Evolutionary conservation across 371 early-diverging fungal species (phyloP).

Genomic region (Chytridiales sp.): DNA sequence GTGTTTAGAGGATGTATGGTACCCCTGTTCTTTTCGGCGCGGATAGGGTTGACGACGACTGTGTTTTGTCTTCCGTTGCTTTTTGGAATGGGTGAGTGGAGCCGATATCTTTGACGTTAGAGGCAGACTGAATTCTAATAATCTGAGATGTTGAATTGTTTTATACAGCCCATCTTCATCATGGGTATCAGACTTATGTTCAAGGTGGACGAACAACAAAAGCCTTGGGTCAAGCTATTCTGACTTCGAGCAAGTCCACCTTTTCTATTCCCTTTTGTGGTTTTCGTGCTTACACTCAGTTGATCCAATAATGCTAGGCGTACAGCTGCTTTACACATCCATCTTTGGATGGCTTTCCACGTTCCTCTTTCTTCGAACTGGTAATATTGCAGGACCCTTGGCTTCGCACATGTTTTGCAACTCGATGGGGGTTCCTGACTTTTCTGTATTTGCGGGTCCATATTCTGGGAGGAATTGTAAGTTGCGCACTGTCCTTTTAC

Average conservation of each 20-base stretch:
- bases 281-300: neutral
- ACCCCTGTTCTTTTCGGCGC: constrained; percentile 47
- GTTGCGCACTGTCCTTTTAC: no score
- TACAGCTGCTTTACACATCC: constrained; percentile 65
- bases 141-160: neutral
- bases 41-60: constrained; percentile 34
- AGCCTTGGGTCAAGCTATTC: constrained; percentile 40
- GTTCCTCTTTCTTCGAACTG: constrained; percentile 56
- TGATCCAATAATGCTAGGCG: constrained; percentile 17
- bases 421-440: constrained; percentile 64
- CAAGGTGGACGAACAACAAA: constrained; percentile 33
- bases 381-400: constrained; percentile 44
- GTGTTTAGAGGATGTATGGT: constrained; percentile 68
- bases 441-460: constrained; percentile 10
- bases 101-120: neutral
- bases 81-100: constrained; percentile 63
- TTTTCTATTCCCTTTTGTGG: neutral
- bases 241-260: constrained; percentile 5
- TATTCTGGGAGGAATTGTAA: no score
- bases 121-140: neutral
- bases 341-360: constrained; percentile 72
- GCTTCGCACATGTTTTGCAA: constrained; percentile 66
- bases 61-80: constrained; percentile 59
- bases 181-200: constrained; percentile 55
- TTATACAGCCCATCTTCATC: constrained; percentile 58